These are phyloP conservation scores for Fusarium piperis DNA, from an alignment of 2,329 filamentous ascomycete species.

Conservation along the genomic window DNA sequence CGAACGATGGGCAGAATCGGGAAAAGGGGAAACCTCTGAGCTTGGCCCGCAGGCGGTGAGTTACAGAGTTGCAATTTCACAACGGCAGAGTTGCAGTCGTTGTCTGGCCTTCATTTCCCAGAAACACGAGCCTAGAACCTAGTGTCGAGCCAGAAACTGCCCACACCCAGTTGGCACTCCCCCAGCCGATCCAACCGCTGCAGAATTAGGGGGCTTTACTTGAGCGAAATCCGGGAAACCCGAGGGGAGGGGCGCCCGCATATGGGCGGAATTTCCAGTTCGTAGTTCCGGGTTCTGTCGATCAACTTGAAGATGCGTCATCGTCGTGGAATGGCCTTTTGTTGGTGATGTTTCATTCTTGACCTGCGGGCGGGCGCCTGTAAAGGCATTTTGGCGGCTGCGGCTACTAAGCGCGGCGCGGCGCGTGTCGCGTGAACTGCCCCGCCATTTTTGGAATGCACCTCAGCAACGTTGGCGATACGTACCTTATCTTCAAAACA, in stretches of 20 bases:
- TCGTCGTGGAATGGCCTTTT: neutral
- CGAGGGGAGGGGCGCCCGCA: neutral
- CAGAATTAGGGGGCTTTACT: constrained; percentile 3
- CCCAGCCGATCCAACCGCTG: constrained; percentile 32
- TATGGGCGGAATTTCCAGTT: neutral
- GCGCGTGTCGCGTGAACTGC: constrained; percentile 33
- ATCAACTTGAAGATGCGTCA: neutral
- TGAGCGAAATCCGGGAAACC: neutral
- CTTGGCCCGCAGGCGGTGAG: constrained; percentile 34
- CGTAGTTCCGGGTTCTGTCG: neutral
- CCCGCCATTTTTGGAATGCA: constrained; percentile 31
- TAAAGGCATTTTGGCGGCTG: constrained; percentile 13
- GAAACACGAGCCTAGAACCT: constrained; percentile 28
- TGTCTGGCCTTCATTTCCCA: constrained; percentile 29
- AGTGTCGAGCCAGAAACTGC: constrained; percentile 17
- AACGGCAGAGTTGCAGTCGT: constrained; percentile 20
- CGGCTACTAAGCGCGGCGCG: constrained; percentile 37
- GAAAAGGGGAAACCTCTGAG: neutral
- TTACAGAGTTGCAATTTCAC: constrained; percentile 17
- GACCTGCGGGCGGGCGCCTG: neutral
- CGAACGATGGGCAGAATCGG: neutral
- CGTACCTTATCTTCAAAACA: neutral
- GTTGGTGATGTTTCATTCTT: constrained; percentile 22
- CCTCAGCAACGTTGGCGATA: constrained; percentile 19
- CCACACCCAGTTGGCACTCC: constrained; percentile 12